These are phyloP conservation scores for Daedalea quercina DNA, from an alignment of 768 basidiomycete genomes.

Conservation along the genomic window DNA sequence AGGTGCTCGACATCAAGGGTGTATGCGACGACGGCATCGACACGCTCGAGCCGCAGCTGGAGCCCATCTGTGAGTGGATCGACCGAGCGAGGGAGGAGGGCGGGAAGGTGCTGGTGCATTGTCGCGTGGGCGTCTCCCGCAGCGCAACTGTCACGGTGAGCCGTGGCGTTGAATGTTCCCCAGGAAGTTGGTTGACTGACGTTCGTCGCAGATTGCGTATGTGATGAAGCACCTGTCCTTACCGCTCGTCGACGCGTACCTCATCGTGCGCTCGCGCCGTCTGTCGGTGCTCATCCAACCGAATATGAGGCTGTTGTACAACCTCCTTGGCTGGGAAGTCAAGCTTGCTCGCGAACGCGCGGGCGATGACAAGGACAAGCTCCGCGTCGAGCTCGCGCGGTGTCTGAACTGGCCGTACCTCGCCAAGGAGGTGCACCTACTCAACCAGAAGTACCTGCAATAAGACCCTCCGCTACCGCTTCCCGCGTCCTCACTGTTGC, in stretches of 20 bases:
- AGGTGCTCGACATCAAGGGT: constrained; percentile 86
- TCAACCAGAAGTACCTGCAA: constrained; percentile 79
- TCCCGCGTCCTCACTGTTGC: neutral
- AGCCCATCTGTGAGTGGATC: constrained; percentile 90
- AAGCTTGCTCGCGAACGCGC: constrained; percentile 74
- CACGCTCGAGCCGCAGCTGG: constrained; percentile 83
- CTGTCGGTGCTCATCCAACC: constrained; percentile 92
- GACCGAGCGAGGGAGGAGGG: constrained; percentile 76
- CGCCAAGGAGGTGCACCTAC: constrained; percentile 74
- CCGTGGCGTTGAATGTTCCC: constrained; percentile 14
- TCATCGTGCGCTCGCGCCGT: constrained; percentile 84
- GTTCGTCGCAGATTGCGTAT: constrained; percentile 72
- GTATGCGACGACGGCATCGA: constrained; percentile 97
- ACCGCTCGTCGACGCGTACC: constrained; percentile 88
- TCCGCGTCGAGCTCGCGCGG: constrained; percentile 51
- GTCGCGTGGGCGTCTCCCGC: constrained; percentile 96
- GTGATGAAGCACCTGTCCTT: constrained; percentile 89
- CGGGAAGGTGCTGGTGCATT: constrained; percentile 91
- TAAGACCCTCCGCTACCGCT: constrained; percentile 11
- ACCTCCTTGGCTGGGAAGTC: constrained; percentile 92
- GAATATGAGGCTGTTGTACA: constrained; percentile 92
- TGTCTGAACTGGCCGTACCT: constrained; percentile 81
- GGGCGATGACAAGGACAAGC: constrained; percentile 33
- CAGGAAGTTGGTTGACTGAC: neutral
- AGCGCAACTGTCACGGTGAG: constrained; percentile 87